Evolutionary conservation across 352 stramenopile genomes (phyloP).

Genomic region (Achlya hypogyna): DNA sequence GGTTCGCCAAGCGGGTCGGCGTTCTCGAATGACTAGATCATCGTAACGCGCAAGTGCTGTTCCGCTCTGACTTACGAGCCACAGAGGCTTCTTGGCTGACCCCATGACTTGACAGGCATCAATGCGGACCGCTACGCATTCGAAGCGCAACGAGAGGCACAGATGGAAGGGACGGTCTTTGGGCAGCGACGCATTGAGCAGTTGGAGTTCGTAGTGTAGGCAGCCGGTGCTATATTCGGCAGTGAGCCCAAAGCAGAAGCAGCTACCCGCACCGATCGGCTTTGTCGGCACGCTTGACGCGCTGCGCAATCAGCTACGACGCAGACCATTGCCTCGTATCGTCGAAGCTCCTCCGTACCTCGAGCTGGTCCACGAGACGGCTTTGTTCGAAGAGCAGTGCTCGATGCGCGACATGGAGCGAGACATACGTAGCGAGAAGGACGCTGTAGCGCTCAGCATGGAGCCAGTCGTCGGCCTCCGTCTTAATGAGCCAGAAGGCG

Average conservation of each 20-base stretch:
- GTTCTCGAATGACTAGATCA: conserved; percentile 50
- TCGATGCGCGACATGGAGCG: conserved; percentile 38
- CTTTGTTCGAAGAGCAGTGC: conserved; percentile 56
- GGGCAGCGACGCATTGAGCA: conserved; percentile 17
- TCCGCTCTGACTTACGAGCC: conserved; percentile 33
- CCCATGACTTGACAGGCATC: conserved; percentile 88
- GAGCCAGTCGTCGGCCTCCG: conserved; percentile 29
- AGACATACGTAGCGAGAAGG: neutral
- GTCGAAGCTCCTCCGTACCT: conserved; percentile 85
- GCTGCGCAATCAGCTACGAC: conserved; percentile 42
- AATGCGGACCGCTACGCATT: conserved; percentile 55
- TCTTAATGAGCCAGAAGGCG: conserved; percentile 71
- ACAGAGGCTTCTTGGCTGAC: conserved; percentile 87
- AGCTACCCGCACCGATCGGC: conserved; percentile 46
- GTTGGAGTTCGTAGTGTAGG: neutral
- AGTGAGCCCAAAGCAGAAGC: conserved; percentile 13
- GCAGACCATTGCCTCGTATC: conserved; percentile 79
- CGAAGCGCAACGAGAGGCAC: conserved; percentile 33
- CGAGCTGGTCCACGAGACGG: conserved; percentile 76
- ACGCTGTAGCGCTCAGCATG: neutral
- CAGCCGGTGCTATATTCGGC: neutral
- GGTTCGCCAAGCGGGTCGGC: conserved; percentile 45
- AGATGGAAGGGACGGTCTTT: conserved; percentile 81
- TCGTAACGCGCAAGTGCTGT: no score
- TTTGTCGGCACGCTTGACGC: conserved; percentile 53